phyloP scores from a whole-genome alignment of 1,284 basidiomycete genomes.

The Coniferiporia sulphurascens region DNA sequence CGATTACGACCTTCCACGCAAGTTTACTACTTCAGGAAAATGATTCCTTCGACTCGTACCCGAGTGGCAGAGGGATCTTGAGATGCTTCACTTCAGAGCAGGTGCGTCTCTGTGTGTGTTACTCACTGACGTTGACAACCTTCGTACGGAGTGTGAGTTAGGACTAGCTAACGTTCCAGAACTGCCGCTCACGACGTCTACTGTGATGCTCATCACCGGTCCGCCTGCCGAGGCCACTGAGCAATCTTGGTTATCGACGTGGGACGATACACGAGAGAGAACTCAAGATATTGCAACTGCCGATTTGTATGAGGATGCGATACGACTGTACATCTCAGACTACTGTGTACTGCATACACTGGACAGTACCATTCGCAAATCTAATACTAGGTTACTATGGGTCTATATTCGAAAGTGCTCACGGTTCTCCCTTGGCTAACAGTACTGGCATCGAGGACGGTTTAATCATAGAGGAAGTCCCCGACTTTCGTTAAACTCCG shows the following conservation, averaged over 20 bases:
- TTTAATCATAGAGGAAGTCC: no score
- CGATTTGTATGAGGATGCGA: background rate
- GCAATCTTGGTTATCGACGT: background rate
- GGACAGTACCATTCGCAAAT: no score
- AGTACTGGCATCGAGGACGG: no score
- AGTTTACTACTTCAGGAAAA: no score
- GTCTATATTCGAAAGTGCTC: no score
- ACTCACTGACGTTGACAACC: background rate
- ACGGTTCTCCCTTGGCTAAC: no score
- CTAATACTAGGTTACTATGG: no score
- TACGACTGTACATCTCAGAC: background rate
- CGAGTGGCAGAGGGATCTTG: background rate
- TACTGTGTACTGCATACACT: no score
- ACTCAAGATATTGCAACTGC: background rate
- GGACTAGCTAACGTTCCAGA: background rate
- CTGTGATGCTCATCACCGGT: background rate
- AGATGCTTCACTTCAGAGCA: background rate
- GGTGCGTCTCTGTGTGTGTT: background rate
- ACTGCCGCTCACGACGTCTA: background rate
- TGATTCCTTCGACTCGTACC: background rate
- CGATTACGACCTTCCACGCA: background rate
- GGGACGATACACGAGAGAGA: background rate
- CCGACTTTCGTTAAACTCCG: no score
- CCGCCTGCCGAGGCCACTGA: background rate
- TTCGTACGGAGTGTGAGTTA: background rate